Evolutionary conservation across 768 basidiomycete species (phyloP).

Genomic region (Mycena galopus): DNA sequence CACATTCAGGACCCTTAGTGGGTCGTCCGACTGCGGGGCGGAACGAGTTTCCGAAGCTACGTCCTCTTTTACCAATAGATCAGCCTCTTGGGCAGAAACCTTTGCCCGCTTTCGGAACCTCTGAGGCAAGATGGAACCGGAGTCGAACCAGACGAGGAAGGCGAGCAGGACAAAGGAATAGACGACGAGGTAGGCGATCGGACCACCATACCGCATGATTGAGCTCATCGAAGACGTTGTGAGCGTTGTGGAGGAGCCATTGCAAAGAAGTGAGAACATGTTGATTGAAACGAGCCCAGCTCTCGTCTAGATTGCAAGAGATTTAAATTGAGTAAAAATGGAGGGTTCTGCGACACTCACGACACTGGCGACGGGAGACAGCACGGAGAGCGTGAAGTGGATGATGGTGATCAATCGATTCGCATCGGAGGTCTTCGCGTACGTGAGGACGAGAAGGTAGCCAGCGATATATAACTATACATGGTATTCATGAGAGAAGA

Average conservation of each 20-base stretch:
- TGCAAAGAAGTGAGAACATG: constrained; percentile 79
- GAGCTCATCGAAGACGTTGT: constrained; percentile 61
- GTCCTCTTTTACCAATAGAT: constrained; percentile 55
- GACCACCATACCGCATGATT: constrained; percentile 77
- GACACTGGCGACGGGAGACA: constrained; percentile 77
- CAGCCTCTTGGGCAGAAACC: constrained; percentile 15
- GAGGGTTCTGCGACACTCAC: constrained; percentile 55
- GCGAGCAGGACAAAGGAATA: constrained; percentile 70
- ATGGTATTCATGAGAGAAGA: constrained; percentile 4
- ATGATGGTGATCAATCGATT: constrained; percentile 68
- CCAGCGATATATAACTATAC: constrained; percentile 71
- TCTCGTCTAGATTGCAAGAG: constrained; percentile 60
- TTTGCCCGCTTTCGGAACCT: constrained; percentile 43
- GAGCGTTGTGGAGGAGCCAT: constrained; percentile 60
- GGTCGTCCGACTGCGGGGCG: constrained; percentile 63
- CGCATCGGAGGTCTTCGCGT: constrained; percentile 72
- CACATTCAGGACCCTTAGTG: constrained; percentile 72
- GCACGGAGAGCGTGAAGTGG: constrained; percentile 77
- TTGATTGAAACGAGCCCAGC: constrained; percentile 83
- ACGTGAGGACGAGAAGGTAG: constrained; percentile 81
- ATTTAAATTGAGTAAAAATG: not conserved
- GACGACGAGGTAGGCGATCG: constrained; percentile 78
- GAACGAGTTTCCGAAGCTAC: constrained; percentile 66
- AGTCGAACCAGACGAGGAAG: constrained; percentile 80
- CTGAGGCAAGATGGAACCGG: constrained; percentile 68